Evolutionary conservation across 352 stramenopile species (phyloP), one percentile per base, ranked within the genome.

Genomic region (Globisporangium solare): DNA sequence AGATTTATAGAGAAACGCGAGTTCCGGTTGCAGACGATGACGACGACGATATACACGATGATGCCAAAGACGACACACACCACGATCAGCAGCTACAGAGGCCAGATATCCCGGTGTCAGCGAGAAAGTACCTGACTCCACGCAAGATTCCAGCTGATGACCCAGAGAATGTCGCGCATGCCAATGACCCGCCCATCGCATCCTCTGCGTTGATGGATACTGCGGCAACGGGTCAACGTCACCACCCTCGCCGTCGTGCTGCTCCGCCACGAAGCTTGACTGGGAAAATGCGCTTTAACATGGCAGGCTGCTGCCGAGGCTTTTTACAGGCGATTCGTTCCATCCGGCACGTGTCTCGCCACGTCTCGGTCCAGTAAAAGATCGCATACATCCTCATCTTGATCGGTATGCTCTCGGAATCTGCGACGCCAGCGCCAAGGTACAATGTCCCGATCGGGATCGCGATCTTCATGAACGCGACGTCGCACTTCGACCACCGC

Each of bases 401-500:
- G 40, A 58, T 67, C n/a, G 76, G 74, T 1, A 71, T 93, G 52
- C 14, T 91, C 12, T 88, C 78, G 1, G 80, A 91, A 52, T 67
- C 68, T 18, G 68, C 76, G 13, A 87, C 80, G 1, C 83, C 80
- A 6, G 72, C 67, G 15, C 82, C 83, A 21, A 65, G 83, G 6
- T 85, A 90, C 71, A 93, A 93, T 59, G 73, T 84, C 7, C 76
- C 83, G 2, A 71, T 91, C 14, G 80, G 74, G 12, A 76, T 85
- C 24, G 47, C 60, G 27, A 52, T 88, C 20, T 78, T 90, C 42
- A 70, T 82, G 41, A 50, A 66, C 20, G 57, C 69, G 2, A 51
- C 52, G 11, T 47, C 59, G 5, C 56, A 66, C 0, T 67, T 79
- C 35, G 67, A 86, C 22, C 78, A 89, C 35, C 80, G 74, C 20